Conservation (phyloP, 257 asterid species). For the Nicotiana sylvestris region DNA sequence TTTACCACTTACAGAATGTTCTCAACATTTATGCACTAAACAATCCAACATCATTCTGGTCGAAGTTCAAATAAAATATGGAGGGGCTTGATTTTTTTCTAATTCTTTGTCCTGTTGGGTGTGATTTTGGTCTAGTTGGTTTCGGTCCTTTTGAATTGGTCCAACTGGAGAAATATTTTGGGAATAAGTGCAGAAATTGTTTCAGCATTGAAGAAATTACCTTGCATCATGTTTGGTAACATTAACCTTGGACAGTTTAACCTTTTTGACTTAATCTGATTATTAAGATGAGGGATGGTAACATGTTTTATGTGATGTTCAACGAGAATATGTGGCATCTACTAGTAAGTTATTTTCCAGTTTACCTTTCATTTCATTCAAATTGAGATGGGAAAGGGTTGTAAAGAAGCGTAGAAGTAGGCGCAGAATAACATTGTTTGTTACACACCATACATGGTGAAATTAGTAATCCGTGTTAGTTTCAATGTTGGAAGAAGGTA, state of each 20-base stretch:
- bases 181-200: not conserved
- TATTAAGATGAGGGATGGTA: not conserved
- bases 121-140: not conserved
- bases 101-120: not conserved
- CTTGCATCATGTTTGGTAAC: slow-evolving; percentile 6
- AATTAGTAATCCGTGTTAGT: not conserved
- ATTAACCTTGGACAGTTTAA: slow-evolving; percentile 37
- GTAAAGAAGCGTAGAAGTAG: not conserved
- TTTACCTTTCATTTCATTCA: slow-evolving; percentile 6
- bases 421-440: not conserved
- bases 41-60: not conserved
- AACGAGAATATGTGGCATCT: not conserved
- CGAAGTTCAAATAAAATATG: not conserved
- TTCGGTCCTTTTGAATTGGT: not conserved
- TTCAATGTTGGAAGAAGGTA: not conserved
- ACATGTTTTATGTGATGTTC: not conserved
- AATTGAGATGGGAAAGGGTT: not conserved
- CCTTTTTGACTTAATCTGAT: not conserved
- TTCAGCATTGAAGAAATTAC: not conserved
- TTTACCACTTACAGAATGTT: not conserved
- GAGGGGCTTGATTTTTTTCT: not conserved
- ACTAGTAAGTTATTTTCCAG: slow-evolving; percentile 24
- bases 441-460: not conserved
- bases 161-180: not conserved
- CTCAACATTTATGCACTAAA: not conserved